A percentile compares a stretch with the other conserved stretches of the same genome.
These are phyloP conservation scores for Phytopythium mirpurense DNA, from an alignment of 352 stramenopile species.

Conservation along the genomic window DNA sequence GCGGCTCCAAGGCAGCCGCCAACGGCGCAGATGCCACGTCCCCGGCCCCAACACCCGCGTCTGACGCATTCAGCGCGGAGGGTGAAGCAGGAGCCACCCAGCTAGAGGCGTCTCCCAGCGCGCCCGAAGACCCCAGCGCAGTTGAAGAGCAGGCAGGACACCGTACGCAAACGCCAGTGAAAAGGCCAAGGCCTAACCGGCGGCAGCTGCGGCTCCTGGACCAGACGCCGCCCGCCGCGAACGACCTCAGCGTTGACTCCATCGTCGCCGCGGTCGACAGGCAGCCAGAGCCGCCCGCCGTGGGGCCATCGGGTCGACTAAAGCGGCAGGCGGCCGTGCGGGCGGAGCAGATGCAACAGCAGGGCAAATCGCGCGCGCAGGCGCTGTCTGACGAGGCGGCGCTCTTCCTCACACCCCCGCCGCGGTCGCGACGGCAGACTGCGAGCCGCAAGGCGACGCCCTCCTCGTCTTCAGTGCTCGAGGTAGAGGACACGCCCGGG, in stretches of 20 bases:
- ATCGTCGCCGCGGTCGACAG: not conserved
- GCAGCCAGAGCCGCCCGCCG: not conserved
- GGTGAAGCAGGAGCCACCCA: not conserved
- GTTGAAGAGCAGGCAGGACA: slow-evolving; percentile 8
- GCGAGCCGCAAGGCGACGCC: slow-evolving; percentile 8
- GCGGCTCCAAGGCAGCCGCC: not conserved
- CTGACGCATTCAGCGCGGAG: not conserved
- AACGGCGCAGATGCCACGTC: no score
- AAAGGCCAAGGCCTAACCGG: slow-evolving; percentile 3
- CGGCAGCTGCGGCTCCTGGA: not conserved
- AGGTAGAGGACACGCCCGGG: not conserved
- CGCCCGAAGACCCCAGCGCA: not conserved
- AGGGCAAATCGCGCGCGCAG: slow-evolving; percentile 27
- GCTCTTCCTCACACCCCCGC: slow-evolving; percentile 27
- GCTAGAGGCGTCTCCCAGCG: not conserved
- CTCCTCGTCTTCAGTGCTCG: not conserved
- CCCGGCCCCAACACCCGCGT: not conserved
- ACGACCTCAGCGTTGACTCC: slow-evolving; percentile 6
- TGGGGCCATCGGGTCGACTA: slow-evolving; percentile 33
- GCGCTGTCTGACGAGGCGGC: slow-evolving; percentile 19
- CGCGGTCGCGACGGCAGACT: slow-evolving; percentile 11
- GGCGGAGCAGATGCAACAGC: slow-evolving; percentile 33
- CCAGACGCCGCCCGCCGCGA: not conserved
- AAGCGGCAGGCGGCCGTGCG: slow-evolving; percentile 52
- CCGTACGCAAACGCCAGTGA: slow-evolving; percentile 1